phyloP scores from a whole-genome alignment of 768 basidiomycete genomes.

The Inosperma sp. region DNA sequence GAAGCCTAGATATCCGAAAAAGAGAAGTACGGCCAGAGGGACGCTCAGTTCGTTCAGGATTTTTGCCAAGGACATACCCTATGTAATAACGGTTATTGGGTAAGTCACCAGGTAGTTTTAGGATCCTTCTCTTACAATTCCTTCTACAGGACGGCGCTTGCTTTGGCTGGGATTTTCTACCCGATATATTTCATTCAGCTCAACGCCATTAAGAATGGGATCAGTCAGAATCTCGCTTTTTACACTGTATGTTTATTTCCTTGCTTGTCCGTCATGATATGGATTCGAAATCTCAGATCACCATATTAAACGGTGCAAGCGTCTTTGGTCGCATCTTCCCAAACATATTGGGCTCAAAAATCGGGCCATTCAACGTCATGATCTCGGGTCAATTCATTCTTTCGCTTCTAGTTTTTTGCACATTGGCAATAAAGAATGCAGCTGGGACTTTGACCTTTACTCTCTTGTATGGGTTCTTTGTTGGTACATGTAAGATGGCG shows the following conservation, averaged over 20 bases:
- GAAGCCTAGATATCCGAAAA: conserved; percentile 40
- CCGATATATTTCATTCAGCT: conserved; percentile 57
- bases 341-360: conserved; percentile 35
- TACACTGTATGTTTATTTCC: conserved; percentile 40
- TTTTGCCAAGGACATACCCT: conserved; percentile 43
- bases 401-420: conserved; percentile 39
- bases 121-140: conserved; percentile 2
- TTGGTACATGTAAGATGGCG: conserved; percentile 36
- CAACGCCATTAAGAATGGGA: conserved; percentile 44
- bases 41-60: conserved; percentile 24
- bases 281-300: conserved; percentile 31
- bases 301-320: conserved; percentile 48
- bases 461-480: conserved; percentile 44
- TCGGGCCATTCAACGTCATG: conserved; percentile 41
- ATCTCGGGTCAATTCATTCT: conserved; percentile 30
- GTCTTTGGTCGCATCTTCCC: conserved; percentile 45
- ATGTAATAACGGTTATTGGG: conserved; percentile 41
- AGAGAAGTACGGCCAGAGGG: conserved; percentile 28
- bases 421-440: conserved; percentile 35
- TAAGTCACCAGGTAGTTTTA: conserved; percentile 11
- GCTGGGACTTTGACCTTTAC: conserved; percentile 37
- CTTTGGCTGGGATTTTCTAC: conserved; percentile 40
- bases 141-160: conserved; percentile 29
- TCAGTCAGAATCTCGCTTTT: conserved; percentile 47
- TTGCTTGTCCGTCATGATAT: background rate